Percentiles rank a stretch among this genome's conserved stretches.
Conservation (phyloP, 306 rosid species). For the Begonia fuchsioides region DNA sequence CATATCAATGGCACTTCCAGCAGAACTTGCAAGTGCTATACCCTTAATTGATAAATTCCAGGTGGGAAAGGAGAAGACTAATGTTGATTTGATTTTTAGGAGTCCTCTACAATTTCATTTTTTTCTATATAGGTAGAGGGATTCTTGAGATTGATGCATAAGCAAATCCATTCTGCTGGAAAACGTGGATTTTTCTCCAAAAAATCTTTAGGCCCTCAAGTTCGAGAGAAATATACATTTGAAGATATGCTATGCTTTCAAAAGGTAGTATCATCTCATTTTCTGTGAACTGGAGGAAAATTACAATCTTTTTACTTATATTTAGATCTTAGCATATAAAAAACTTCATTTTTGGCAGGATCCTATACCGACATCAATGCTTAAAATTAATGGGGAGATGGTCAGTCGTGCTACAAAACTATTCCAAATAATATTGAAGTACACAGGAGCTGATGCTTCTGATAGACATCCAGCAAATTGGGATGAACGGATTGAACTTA, state of each 20-base stretch:
- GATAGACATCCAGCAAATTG: slow-evolving; percentile 54
- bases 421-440: slow-evolving; percentile 79
- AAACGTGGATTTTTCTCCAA: slow-evolving; percentile 85
- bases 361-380: slow-evolving; percentile 75
- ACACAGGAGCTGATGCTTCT: slow-evolving; percentile 76
- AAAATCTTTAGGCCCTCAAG: slow-evolving; percentile 64
- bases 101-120: slow-evolving; percentile 5
- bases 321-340: background rate
- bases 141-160: slow-evolving; percentile 77
- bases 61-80: slow-evolving; percentile 18
- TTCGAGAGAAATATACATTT: slow-evolving; percentile 62
- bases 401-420: slow-evolving; percentile 74
- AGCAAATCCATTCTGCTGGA: slow-evolving; percentile 90
- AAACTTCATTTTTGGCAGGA: slow-evolving; percentile 38
- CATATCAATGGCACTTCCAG: slow-evolving; percentile 57
- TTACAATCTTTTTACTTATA: no score
- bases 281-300: background rate
- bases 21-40: slow-evolving; percentile 82
- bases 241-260: slow-evolving; percentile 96
- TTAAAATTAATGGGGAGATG: slow-evolving; percentile 65
- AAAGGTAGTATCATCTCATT: slow-evolving; percentile 37
- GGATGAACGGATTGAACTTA: slow-evolving; percentile 71
- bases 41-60: slow-evolving; percentile 84
- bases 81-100: slow-evolving; percentile 1
- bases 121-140: slow-evolving; percentile 57